A percentile compares a stretch with the other conserved stretches of the same genome.
These are phyloP conservation scores for Wallacemonas sp. DNA, from an alignment of 208 protist species.

Conservation along the genomic window DNA sequence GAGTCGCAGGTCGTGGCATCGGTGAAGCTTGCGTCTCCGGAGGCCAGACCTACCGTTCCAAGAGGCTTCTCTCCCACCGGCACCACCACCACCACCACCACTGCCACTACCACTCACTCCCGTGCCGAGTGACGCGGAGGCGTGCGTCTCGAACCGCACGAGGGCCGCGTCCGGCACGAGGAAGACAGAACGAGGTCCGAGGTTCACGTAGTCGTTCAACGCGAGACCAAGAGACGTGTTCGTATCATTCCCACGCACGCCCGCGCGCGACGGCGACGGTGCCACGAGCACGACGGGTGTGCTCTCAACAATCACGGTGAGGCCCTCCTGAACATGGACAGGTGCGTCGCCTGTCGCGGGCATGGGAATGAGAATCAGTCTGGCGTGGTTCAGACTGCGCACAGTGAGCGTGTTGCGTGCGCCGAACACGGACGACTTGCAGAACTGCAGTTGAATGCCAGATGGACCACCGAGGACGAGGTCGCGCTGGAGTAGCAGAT, in stretches of 20 bases:
- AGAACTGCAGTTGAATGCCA: constrained; percentile 31
- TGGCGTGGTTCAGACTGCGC: constrained; percentile 39
- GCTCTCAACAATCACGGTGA: constrained; percentile 40
- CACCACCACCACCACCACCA: no score
- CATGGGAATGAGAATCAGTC: constrained; percentile 29
- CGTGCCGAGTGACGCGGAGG: not conserved
- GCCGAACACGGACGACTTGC: constrained; percentile 13
- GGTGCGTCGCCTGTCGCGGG: constrained; percentile 19
- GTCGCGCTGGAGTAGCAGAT: constrained; percentile 28
- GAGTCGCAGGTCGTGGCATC: constrained; percentile 17
- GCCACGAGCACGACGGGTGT: constrained; percentile 28
- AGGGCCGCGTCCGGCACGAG: constrained; percentile 14
- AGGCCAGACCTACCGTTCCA: no score
- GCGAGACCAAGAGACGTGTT: not conserved
- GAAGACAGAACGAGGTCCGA: constrained; percentile 41
- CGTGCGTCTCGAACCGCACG: constrained; percentile 2
- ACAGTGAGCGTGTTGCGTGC: constrained; percentile 35
- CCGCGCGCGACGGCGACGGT: not conserved
- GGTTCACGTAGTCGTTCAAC: constrained; percentile 24
- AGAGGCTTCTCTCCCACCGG: no score
- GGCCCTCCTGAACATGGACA: constrained; percentile 39
- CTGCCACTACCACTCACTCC: not conserved
- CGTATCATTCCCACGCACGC: not conserved
- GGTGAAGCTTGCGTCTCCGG: not conserved
- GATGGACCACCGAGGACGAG: constrained; percentile 32